Evolutionary conservation across 306 rosid genomes (phyloP).

Genomic region (Cucurbita maxima): DNA sequence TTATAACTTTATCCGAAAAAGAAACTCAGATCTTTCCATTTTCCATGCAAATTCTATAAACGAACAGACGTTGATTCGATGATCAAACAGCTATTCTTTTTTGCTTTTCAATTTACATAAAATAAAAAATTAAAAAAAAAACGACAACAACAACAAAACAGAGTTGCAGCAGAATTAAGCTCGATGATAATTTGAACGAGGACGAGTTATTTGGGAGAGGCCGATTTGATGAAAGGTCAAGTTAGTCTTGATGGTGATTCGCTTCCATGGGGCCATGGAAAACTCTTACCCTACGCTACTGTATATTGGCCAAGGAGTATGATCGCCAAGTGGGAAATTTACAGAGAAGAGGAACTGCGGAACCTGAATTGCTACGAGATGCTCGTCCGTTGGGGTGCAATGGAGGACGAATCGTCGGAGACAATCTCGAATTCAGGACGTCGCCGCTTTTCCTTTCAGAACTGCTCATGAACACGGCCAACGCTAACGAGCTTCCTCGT

Average conservation of each 20-base stretch:
- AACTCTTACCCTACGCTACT: not conserved
- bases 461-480: constrained; percentile 17
- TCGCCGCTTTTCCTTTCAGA: constrained; percentile 8
- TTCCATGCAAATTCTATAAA: not conserved
- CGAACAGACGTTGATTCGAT: not conserved
- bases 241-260: not conserved
- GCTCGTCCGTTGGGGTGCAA: constrained; percentile 20
- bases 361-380: not conserved
- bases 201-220: not conserved
- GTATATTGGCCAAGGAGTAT: not conserved
- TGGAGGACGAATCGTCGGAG: not conserved
- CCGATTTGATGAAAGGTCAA: not conserved
- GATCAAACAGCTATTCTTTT: not conserved
- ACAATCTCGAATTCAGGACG: constrained; percentile 27
- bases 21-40: not conserved
- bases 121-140: not conserved
- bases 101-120: not conserved
- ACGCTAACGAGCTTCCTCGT: constrained; percentile 21
- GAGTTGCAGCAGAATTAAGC: not conserved
- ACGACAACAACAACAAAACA: not conserved
- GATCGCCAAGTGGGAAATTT: constrained; percentile 22
- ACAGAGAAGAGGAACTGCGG: constrained; percentile 10
- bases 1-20: not conserved
- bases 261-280: not conserved
- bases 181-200: not conserved